Evolutionary conservation across 2,329 filamentous ascomycete genomes (phyloP), one percentile per base, ranked within the genome.

Genomic region (Ciborinia camelliae): DNA sequence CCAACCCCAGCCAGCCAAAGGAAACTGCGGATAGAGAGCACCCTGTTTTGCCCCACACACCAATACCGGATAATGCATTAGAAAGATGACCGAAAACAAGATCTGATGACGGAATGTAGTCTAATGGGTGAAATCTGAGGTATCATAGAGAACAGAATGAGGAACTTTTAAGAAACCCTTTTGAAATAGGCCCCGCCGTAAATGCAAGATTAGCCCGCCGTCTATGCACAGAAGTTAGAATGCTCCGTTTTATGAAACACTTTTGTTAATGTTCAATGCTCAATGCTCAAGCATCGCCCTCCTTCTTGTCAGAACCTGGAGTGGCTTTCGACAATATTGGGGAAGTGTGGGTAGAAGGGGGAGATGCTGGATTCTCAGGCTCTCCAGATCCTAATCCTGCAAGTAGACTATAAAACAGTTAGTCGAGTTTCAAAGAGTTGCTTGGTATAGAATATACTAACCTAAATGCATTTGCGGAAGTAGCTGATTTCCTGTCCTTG

Each of bases 391-490:
- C 79, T 68, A 84, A 80, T 72, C 76, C 77, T 75, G 81, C 81
- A 69, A 84, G 79, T 67, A 82, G 81, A 79, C 82, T 84, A 66
- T 65, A 41, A 54, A 64, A 63, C 59, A 65, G 67, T 77, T 74
- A 77, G 74, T 54, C 65, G 28, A 20, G 37, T 52, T 26, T 50
- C 35, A 23, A 39, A 48, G 9, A 8, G 23, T 66, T 41, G 20
- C 26, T 48, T 30, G 50, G 30, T 23, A 37, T 52, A 43, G 37
- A 50, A 23, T 39, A 10, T 26, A 71, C 89, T 83, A 86, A 97
- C 93, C 92, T 94, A 81, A 97, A 99, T 72, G 93, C 89, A 82
- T 99, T 99, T 71, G 88, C 86, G 74, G 90, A 90, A 66, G 86
- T 89, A 62, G 85, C 84, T 73, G 84, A 85, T 68, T 82, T 79